Evolutionary conservation across 352 stramenopile genomes (phyloP), one percentile per base, ranked within the genome.

Genomic region (Aphanomyces stellatus): DNA sequence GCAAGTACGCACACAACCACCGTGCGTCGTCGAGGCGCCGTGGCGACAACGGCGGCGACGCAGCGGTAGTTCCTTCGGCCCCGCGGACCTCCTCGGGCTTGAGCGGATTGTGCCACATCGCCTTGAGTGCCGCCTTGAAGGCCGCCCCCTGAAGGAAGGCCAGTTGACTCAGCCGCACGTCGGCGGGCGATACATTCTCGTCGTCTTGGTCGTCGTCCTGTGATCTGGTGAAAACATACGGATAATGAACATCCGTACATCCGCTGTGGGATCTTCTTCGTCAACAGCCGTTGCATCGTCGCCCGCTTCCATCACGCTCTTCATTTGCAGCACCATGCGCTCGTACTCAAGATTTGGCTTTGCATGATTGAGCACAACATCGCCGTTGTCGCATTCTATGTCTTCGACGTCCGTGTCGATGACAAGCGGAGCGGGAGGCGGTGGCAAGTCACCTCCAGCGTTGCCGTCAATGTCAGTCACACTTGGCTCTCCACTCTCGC

Each of bases 261-360:
- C 43, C 0, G 42, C 51, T 0, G 78, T 65, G 13, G 85, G 74
- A 19, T 77, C 62, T 1, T 78, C 67, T 1, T 83, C 71, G 8
- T 77, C 72, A 19, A 55, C 71, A 15, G 72, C 55, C 22, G 51
- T 53, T 1, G 70, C 59, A 2, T 69, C 70, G 51, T 84, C 77
- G n/a, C 46, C 51, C 2, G 71, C 53, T 48, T 88, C 78, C 22
- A 91, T 72, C 22, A 81, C 77, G 53, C 79, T 83, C 66, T 88
- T 84, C 0, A 91, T 66, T 53, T 90, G 82, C 7, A 91, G 69
- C 10, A 91, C 71, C 82, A 91, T 91, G 19, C 81, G 81, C 65
- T 88, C 77, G 34, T 87, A 90, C 66, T 91, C 82, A 19, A 91
- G 65, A 49, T 82, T 87, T 2, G 19, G 49, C 27, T 57, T 57